Evolutionary conservation across 495 filamentous ascomycete genomes (phyloP).

Genomic region (Xylaria scruposa): DNA sequence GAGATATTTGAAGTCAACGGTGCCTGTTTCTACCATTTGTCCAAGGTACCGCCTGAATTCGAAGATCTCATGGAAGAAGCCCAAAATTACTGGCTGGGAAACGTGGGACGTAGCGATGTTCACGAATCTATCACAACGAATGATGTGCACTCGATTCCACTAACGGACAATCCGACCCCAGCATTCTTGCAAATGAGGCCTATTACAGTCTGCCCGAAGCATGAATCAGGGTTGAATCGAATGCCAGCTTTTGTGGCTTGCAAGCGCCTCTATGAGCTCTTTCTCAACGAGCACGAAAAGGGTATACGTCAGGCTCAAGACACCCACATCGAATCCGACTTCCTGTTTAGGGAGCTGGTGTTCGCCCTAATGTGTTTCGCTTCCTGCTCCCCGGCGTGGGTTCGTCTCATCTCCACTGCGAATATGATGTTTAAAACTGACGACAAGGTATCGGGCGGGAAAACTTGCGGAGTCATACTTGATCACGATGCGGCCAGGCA

Average conservation of each 20-base stretch:
- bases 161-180: background rate
- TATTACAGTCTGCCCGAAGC: background rate
- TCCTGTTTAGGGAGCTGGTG: slow-evolving; percentile 1
- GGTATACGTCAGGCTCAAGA: background rate
- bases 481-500: background rate
- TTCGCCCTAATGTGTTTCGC: slow-evolving; percentile 9
- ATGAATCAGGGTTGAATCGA: background rate
- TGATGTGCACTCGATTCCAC: background rate
- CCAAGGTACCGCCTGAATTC: slow-evolving; percentile 3
- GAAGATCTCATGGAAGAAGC: background rate
- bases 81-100: slow-evolving; percentile 10
- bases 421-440: background rate
- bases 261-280: background rate
- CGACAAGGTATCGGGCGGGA: no score
- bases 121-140: slow-evolving; percentile 10
- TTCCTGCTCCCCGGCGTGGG: slow-evolving; percentile 10
- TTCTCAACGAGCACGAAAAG: background rate
- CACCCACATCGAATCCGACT: background rate
- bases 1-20: slow-evolving; percentile 13
- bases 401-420: background rate
- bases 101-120: background rate
- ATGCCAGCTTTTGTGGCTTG: slow-evolving; percentile 13
- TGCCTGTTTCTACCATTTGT: background rate
- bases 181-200: slow-evolving; percentile 9
- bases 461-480: background rate